A percentile compares a stretch with the other conserved stretches of the same genome.
These are phyloP conservation scores for Liriodendron chinense DNA, from an alignment of 164 flowering plant genomes.

Conservation along the genomic window DNA sequence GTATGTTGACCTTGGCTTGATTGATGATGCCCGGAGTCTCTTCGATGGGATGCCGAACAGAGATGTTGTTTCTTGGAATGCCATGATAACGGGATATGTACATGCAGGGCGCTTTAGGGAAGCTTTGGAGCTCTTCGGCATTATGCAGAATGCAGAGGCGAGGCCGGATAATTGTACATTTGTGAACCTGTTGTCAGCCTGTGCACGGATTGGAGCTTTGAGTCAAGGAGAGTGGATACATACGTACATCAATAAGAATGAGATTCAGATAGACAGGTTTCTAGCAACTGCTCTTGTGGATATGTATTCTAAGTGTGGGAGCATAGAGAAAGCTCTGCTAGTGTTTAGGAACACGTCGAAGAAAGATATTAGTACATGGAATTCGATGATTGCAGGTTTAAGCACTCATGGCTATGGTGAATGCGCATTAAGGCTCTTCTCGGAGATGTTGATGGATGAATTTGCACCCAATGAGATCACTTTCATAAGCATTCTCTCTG, in stretches of 20 bases:
- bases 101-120: conserved; percentile 14
- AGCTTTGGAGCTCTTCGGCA: conserved; percentile 24
- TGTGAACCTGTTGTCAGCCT: conserved; percentile 37
- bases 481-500: conserved; percentile 41
- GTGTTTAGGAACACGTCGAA: conserved; percentile 29
- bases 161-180: conserved; percentile 29
- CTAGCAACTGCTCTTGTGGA: conserved; percentile 42
- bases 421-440: conserved; percentile 35
- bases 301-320: conserved; percentile 40
- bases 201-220: conserved; percentile 34
- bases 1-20: conserved; percentile 21
- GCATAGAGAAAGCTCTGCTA: conserved; percentile 26
- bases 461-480: conserved; percentile 43
- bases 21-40: conserved; percentile 27
- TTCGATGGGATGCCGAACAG: conserved; percentile 29
- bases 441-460: conserved; percentile 37
- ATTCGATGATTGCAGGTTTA: conserved; percentile 47
- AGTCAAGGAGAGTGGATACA: conserved; percentile 44
- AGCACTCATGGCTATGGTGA: conserved; percentile 54
- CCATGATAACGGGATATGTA: conserved; percentile 30
- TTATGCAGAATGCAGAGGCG: conserved; percentile 24
- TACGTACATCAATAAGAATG: conserved; percentile 29
- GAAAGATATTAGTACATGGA: conserved; percentile 43
- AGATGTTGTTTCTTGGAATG: conserved; percentile 42
- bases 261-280: conserved; percentile 27